Base-by-base conservation (phyloP, 2,329 filamentous ascomycete genomes). In the Colletotrichum neosansevieriae region DNA sequence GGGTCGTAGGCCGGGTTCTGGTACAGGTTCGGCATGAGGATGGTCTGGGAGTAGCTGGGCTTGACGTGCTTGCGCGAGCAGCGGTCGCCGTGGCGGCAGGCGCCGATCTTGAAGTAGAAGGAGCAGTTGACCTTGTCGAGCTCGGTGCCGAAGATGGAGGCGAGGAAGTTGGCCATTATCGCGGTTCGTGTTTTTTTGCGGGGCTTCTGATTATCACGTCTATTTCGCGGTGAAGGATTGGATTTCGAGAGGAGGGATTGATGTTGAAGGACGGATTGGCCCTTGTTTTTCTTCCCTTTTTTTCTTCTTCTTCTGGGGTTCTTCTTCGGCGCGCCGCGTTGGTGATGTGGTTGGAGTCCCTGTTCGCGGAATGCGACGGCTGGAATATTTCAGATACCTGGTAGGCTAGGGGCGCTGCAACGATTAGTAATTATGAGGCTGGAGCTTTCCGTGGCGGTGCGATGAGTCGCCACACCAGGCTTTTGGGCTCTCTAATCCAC, bases 91-190 rank as follows among this genome's bases (percentile, higher is more conserved):
- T 99, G 96, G 71, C 96, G 92, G 86, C 96, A 99, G 62, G 96
- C 96, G 79, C 96, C 96, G 81, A 99, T 99, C 86, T 99, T 99
- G 68, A 83, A 83, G 90, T 99, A 99, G 89, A 99, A 99, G 66
- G 92, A 96, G 89, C 96, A 98, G 88, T 98, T 98, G 85, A 98
- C 94, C 80, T 95, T 99, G 90, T 99, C 96, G 82, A 98, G 96
- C 88, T 99, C 96, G 34, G 96, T 99, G 77, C 96, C 96, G 87
- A 99, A 99, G 84, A 99, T 99, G 79, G 94, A 97, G 77, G 96
- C 96, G 80, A 99, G 92, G 80, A 98, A 98, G 86, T 98, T 98
- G 78, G 94, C 94, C 94, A 97, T 97, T 67, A 58, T 81, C 74
- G 69, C 32, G 51, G 61, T 68, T 38, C 13, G 36, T 38, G 29